Percentiles rank a stretch among this genome's conserved stretches.
Conservation (phyloP, 495 filamentous ascomycete species). For the Penicillium chermesinum region DNA sequence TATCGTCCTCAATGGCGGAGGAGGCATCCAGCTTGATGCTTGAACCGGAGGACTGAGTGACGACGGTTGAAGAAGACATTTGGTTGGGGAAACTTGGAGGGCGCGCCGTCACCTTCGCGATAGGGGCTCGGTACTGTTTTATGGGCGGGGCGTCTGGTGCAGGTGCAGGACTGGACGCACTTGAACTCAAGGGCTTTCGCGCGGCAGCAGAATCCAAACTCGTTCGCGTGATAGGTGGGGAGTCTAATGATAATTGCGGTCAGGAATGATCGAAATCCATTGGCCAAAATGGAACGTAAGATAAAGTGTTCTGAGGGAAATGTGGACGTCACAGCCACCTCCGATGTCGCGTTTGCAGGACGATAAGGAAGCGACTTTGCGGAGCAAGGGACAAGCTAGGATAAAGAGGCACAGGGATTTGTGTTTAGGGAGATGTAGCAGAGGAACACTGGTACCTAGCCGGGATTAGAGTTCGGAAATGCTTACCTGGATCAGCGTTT, state of each 20-base stretch:
- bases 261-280: conserved; percentile 13
- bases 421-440: no score
- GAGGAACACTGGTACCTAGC: no score
- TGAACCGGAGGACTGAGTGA: conserved; percentile 18
- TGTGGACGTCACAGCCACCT: background rate
- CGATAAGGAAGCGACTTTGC: conserved; percentile 1
- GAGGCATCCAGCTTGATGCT: conserved; percentile 19
- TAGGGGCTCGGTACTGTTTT: conserved; percentile 25
- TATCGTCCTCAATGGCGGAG: conserved; percentile 25
- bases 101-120: conserved; percentile 25
- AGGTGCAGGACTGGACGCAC: conserved; percentile 20
- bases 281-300: conserved; percentile 1
- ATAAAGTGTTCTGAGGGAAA: background rate
- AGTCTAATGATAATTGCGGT: conserved; percentile 15
- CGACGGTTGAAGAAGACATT: conserved; percentile 28
- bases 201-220: conserved; percentile 24
- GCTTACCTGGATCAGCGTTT: background rate
- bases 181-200: conserved; percentile 21
- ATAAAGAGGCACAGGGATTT: no score
- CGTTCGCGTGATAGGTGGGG: conserved; percentile 24
- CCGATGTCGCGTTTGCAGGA: conserved; percentile 3
- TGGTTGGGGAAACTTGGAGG: conserved; percentile 18
- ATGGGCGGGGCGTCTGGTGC: conserved; percentile 20
- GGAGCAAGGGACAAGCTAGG: background rate
- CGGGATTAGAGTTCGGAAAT: background rate